These are phyloP conservation scores for Cornus kousa DNA, from an alignment of 148 eudicot species.

Conservation along the genomic window DNA sequence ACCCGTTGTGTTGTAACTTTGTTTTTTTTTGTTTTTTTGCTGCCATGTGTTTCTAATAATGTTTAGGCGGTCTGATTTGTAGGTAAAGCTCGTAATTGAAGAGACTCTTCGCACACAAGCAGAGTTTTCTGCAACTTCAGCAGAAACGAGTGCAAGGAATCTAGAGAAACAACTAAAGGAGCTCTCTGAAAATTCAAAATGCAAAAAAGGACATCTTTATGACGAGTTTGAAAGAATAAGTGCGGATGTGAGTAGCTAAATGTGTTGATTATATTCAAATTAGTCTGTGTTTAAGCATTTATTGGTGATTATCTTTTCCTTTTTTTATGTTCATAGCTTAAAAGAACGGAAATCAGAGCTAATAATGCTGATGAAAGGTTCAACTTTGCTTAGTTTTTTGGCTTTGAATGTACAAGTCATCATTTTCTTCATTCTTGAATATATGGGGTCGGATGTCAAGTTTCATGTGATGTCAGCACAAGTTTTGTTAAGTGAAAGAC, in stretches of 20 bases:
- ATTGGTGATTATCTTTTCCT: constrained; percentile 1
- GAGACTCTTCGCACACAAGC: constrained; percentile 59
- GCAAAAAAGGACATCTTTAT: constrained; percentile 57
- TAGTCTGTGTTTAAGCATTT: not conserved
- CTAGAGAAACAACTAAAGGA: constrained; percentile 57
- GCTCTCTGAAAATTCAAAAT: constrained; percentile 51
- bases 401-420: too few species aligned
- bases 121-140: constrained; percentile 67
- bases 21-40: not conserved
- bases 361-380: constrained; percentile 62
- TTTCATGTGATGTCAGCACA: too few species aligned
- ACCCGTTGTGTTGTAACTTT: not conserved
- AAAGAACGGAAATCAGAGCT: constrained; percentile 74
- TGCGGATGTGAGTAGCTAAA: constrained; percentile 63
- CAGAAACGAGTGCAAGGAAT: constrained; percentile 63
- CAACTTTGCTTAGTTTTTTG: not conserved
- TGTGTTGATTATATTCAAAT: not conserved
- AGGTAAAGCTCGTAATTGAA: constrained; percentile 76
- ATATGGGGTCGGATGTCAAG: too few species aligned
- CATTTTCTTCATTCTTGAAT: too few species aligned
- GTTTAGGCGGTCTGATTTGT: constrained; percentile 10
- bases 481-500: too few species aligned
- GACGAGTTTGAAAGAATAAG: constrained; percentile 65
- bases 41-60: not conserved
- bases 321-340: constrained; percentile 55